Conservation (phyloP, 768 basidiomycete genomes). For the Asterophora parasitica region DNA sequence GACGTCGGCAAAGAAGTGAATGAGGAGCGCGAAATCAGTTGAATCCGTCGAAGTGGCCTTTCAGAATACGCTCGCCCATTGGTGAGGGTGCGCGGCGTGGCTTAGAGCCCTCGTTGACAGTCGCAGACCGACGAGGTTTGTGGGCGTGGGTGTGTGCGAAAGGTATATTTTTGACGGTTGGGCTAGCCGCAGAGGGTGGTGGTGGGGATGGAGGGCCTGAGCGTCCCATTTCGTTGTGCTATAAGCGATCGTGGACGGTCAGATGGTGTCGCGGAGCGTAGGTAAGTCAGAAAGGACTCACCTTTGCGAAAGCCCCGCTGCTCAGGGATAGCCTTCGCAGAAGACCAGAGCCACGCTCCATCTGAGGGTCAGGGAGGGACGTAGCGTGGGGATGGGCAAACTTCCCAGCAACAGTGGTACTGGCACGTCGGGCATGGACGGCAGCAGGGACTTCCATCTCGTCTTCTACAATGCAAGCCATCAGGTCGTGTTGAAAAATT, state of each 20-base stretch:
- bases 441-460: conserved; percentile 37
- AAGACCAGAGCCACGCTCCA: conserved; percentile 67
- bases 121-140: conserved; percentile 55
- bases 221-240: conserved; percentile 25
- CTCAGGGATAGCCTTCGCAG: conserved; percentile 74
- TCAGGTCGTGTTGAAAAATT: not conserved
- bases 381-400: conserved; percentile 41
- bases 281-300: conserved; percentile 27
- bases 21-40: conserved; percentile 40
- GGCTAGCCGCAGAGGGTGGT: conserved; percentile 47
- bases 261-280: conserved; percentile 8
- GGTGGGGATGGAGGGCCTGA: conserved; percentile 41
- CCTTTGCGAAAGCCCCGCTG: conserved; percentile 49
- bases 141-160: conserved; percentile 27
- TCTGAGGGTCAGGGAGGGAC: conserved; percentile 41
- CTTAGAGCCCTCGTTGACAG: conserved; percentile 43
- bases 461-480: conserved; percentile 32
- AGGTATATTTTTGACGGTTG: conserved; percentile 25
- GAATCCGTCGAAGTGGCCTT: conserved; percentile 90
- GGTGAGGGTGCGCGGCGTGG: conserved; percentile 73
- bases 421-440: conserved; percentile 57
- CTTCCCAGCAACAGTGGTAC: conserved; percentile 48
- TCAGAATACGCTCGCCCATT: conserved; percentile 88
- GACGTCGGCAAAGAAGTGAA: not conserved
- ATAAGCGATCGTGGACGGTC: conserved; percentile 9